Evolutionary conservation across 257 asterid genomes (phyloP).

Genomic region (Leptodermis oblonga): DNA sequence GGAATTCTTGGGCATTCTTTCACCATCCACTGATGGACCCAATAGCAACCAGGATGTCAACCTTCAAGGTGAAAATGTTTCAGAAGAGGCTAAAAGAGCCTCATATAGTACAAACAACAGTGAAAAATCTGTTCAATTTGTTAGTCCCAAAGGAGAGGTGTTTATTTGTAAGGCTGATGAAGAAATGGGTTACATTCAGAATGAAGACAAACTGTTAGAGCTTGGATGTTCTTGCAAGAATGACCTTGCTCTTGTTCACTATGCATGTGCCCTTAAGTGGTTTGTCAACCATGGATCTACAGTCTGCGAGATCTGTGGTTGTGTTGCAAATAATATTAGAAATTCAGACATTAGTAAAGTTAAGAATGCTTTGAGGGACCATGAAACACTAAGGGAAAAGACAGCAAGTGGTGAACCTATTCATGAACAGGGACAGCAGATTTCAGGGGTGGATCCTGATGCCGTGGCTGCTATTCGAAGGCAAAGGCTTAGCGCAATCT

Average conservation of each 20-base stretch:
- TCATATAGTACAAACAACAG: conserved; percentile 19
- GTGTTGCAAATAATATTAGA: conserved; percentile 53
- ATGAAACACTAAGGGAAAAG: conserved; percentile 61
- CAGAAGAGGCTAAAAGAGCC: conserved; percentile 36
- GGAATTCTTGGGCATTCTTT: conserved; percentile 62
- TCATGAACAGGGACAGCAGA: conserved; percentile 40
- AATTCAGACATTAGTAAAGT: conserved; percentile 60
- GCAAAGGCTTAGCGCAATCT: conserved; percentile 82
- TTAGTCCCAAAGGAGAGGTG: conserved; percentile 86
- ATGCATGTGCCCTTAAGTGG: conserved; percentile 94
- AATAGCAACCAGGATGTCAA: conserved; percentile 34
- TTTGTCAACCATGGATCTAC: conserved; percentile 89
- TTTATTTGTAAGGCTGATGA: conserved; percentile 68
- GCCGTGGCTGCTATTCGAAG: conserved; percentile 91
- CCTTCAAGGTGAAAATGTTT: conserved; percentile 28
- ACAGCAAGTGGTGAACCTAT: conserved; percentile 71
- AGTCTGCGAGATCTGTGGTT: conserved; percentile 80
- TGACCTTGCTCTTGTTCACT: conserved; percentile 85
- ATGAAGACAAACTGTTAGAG: conserved; percentile 56
- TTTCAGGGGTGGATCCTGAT: conserved; percentile 78
- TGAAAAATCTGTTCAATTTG: conserved; percentile 66
- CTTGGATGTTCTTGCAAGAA: conserved; percentile 90
- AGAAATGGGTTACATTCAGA: conserved; percentile 55
- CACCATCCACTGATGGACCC: conserved; percentile 36
- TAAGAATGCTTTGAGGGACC: conserved; percentile 60